Evolutionary conservation across 768 basidiomycete genomes (phyloP).

Genomic region (Tulasnella sp.): DNA sequence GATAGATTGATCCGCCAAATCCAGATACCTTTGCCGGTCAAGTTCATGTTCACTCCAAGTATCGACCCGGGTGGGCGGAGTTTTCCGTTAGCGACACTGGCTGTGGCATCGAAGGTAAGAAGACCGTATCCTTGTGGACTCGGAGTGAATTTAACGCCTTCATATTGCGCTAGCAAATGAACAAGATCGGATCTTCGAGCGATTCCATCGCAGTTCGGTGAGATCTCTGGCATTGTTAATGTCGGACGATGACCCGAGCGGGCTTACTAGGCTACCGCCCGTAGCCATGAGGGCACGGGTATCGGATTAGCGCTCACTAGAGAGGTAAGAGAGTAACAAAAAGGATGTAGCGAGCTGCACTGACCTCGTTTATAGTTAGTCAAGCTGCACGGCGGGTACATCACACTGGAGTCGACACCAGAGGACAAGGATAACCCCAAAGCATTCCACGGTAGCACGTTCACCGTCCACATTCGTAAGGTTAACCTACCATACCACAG

Average conservation of each 20-base stretch:
- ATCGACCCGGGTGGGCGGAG: conserved; percentile 32
- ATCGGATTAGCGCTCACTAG: conserved; percentile 39
- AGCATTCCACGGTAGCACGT: conserved; percentile 38
- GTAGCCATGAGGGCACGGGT: conserved; percentile 39
- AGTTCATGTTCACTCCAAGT: conserved; percentile 37
- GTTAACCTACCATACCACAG: not conserved
- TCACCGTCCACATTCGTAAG: conserved; percentile 35
- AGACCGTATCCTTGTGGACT: conserved; percentile 20
- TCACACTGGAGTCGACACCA: conserved; percentile 35
- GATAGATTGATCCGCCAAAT: conserved; percentile 34
- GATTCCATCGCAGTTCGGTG: conserved; percentile 39
- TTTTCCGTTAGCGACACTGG: conserved; percentile 41
- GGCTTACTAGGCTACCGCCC: conserved; percentile 32
- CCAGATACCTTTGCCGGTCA: conserved; percentile 37
- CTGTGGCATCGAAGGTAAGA: conserved; percentile 38
- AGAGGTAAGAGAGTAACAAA: conserved; percentile 24
- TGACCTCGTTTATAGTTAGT: conserved; percentile 31
- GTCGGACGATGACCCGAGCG: conserved; percentile 5
- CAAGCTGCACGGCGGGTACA: conserved; percentile 39
- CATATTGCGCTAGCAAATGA: conserved; percentile 26
- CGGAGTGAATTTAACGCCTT: not conserved
- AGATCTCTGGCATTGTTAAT: conserved; percentile 9
- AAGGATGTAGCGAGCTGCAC: not conserved
- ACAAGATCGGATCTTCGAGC: conserved; percentile 35
- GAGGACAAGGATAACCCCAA: conserved; percentile 33